Evolutionary conservation across 2,329 filamentous ascomycete genomes (phyloP).

Genomic region (Aspergillus japonicus): DNA sequence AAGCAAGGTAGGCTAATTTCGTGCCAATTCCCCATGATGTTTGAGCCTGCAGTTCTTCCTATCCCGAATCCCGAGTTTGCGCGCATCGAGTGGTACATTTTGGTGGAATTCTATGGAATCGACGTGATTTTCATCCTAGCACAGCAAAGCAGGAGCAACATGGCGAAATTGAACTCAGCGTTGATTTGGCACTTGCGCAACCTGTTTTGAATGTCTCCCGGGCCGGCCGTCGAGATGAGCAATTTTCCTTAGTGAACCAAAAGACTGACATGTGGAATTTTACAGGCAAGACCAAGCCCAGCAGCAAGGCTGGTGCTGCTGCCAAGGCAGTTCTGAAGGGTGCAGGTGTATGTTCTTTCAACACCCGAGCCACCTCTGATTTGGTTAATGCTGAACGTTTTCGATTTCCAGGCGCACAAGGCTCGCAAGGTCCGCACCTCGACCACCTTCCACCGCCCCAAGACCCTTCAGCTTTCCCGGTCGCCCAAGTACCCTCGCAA

Average conservation of each 20-base stretch:
- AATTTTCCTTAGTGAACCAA: slow-evolving; percentile 10
- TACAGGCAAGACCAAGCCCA: slow-evolving; percentile 58
- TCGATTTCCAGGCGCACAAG: slow-evolving; percentile 67
- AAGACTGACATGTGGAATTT: background rate
- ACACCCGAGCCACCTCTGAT: background rate
- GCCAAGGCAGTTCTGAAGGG: slow-evolving; percentile 95
- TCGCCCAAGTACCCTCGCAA: slow-evolving; percentile 95
- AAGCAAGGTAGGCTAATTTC: slow-evolving; percentile 46
- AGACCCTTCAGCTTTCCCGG: slow-evolving; percentile 90
- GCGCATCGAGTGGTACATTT: slow-evolving; percentile 16
- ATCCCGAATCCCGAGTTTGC: slow-evolving; percentile 22
- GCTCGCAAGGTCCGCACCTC: slow-evolving; percentile 86
- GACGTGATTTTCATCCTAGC: background rate
- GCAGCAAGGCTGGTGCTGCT: slow-evolving; percentile 79
- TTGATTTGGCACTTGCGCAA: background rate
- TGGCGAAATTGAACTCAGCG: background rate
- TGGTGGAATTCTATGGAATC: background rate
- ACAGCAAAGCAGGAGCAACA: background rate
- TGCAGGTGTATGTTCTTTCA: slow-evolving; percentile 75
- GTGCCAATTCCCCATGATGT: slow-evolving; percentile 19
- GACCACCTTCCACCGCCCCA: slow-evolving; percentile 96
- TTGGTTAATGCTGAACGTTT: slow-evolving; percentile 17
- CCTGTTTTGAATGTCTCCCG: background rate
- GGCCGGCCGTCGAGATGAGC: background rate
- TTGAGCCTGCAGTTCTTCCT: slow-evolving; percentile 37